Base-by-base conservation (phyloP, 192 early-diverging fungal species). In the Entomortierella parvispora region DNA sequence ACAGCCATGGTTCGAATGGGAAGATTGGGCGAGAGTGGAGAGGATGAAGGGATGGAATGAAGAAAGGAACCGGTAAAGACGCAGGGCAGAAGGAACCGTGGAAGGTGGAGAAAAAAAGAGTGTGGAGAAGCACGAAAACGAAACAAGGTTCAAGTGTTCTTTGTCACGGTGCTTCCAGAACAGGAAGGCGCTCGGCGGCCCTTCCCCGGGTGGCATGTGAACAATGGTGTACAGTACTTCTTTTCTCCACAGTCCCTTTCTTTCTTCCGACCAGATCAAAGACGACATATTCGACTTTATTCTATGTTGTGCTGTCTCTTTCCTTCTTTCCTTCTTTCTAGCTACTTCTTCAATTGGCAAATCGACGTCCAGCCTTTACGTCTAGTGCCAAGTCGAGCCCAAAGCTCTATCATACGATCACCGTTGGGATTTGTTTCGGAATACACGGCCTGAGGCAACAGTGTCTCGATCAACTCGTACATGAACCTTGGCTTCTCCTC, bases 391-490 rank as follows among this genome's bases (percentile, higher is more conserved):
- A 46, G 66, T 18, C 78, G 77, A 22, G 81, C 70, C 81, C 81
- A 82, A 23, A 97, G 74, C 65, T 95, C 93, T n/a, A 96, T 54
- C 51, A 95, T 70, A 50, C 85, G 81, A 62, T 91, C 83, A 2
- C 91, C 90, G 4, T 87, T 75, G 8, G 87, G 83, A 61, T 87
- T 87, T 32, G 81, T 83, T 32, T 86, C 85, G 20, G 86, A 71
- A 70, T 90, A 92, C 8, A 88, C 68, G 0, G 93, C 91, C 14
- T 88, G 87, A 10, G 96, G 96, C 58, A 98, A 82, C 53, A 98
- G 75, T 4, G 95, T 97, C 74, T 98, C 94, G 43, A 98, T 96
- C 18, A 94, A 84, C 15, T 90, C 84, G 76, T 97, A 97, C 18
- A 95, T 79, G 72, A 96, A 94, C 20, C 77, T 61, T 4, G 96